Base-by-base conservation (phyloP, 2,329 filamentous ascomycete species). In the Fusarium ambrosium region DNA sequence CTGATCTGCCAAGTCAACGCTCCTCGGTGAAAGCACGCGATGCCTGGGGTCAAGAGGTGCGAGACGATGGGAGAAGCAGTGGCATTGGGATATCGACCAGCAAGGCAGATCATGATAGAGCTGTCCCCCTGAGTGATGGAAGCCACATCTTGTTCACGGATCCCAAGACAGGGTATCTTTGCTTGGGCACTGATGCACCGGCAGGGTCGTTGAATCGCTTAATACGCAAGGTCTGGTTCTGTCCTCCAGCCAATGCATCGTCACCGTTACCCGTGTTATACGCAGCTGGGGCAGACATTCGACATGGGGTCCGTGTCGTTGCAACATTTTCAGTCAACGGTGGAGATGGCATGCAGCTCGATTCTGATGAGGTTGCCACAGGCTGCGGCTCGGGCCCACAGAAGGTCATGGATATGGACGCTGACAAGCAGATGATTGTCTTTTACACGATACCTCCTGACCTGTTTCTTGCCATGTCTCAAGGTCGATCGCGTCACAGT, bases 131-230 rank as follows among this genome's bases (percentile, higher is more conserved):
- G 43, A 91, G 89, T 70, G 92, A 93, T 79, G 91, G 91, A 2
- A 84, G 88, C 66, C 90, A 93, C 74, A 85, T 93, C 39, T 81
- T 93, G 6, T 93, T 92, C 79, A 90, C 89, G 8, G 91, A 93
- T 77, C 90, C 91, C 6, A 80, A 81, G 13, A 89, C 86, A 2
- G 87, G 86, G 11, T 80, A 86, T 10, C 85, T 93, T 8, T 91
- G 88, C 70, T 82, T 94, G 18, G 91, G 92, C 4, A 89, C 86
- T 55, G 90, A 93, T 82, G 87, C 89, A 1, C 89, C 90, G 1
- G 82, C 90, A 34, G 89, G 89, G 13, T 79, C 81, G 1, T 48
- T 79, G 29, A 51, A 88, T 85, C 64, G 89, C 85, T 81, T 93
- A 16, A 83, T 89, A 7, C 86, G 89, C 27, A 92, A 92, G 68